A percentile compares a stretch with the other conserved stretches of the same genome.
Conservation (phyloP, 768 basidiomycete species). For the Tylopilus vinaceipallidus region DNA sequence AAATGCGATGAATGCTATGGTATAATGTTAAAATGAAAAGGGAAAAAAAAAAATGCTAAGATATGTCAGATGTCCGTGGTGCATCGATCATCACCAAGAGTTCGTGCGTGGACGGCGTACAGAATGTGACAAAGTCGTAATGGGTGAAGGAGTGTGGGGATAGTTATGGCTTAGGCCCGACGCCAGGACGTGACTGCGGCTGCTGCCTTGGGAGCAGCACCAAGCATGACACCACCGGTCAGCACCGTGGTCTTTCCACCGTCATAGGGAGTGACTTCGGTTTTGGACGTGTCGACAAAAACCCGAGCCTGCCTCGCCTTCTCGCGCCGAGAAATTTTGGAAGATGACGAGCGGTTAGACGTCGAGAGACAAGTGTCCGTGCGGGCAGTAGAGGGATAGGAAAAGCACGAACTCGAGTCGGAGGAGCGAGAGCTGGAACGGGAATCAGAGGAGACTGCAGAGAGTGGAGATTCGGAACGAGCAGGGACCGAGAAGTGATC, state of each 20-base stretch:
- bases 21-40: conserved; percentile 33
- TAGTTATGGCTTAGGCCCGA: conserved; percentile 40
- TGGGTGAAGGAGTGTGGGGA: conserved; percentile 23
- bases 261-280: conserved; percentile 80
- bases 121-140: conserved; percentile 21
- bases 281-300: conserved; percentile 72
- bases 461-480: conserved; percentile 59
- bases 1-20: conserved; percentile 30
- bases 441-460: conserved; percentile 51
- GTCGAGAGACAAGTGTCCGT: conserved; percentile 46
- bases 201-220: conserved; percentile 41
- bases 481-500: conserved; percentile 53
- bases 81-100: conserved; percentile 27
- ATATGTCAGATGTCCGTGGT: conserved; percentile 30
- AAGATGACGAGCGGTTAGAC: conserved; percentile 39
- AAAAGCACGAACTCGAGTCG: conserved; percentile 71
- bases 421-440: conserved; percentile 61
- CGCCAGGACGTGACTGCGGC: conserved; percentile 52
- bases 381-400: conserved; percentile 60
- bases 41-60: too few relatives aligned
- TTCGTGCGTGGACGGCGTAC: conserved; percentile 26
- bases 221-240: conserved; percentile 87
- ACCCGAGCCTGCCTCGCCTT: conserved; percentile 66
- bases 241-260: conserved; percentile 87
- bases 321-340: conserved; percentile 66